Base-by-base conservation (phyloP, 331 rosid species). In the Rosa hybrid region DNA sequence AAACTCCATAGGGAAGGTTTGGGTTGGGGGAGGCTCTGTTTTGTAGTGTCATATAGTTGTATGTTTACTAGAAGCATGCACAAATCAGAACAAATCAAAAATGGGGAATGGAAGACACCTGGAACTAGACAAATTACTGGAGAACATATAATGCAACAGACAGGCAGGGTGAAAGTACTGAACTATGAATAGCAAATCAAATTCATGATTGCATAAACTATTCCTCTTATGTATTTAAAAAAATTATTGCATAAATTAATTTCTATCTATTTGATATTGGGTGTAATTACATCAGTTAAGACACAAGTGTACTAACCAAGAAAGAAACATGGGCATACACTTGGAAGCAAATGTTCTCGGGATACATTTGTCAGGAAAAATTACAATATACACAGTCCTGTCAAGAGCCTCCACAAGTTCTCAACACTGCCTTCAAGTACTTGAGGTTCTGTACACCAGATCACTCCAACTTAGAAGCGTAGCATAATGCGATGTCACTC, bases 341-440 rank as follows among this genome's bases (percentile, higher is more conserved):
- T 90, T 83, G 88, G 94, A 88, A 95, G 97, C 93, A 89, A 86
- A 90, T 91, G 94, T 90, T 89, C 87, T 80, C 74, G 87, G 90
- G 97, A 84, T 90, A 92, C 89, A 90, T 89, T 83, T 95, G 98
- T 87, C 96, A 89, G 97, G 92, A 88, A 91, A 91, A 92, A 93
- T 90, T 91, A 94, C 90, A 90, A 88, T 95, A 89, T 95, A 91
- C 97, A 92, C 81, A 92, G 88, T 89, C 97, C 98, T 86, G 92
- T 92, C 94, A 87, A 90, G 87, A 82, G 91, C 91, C 97, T 91
- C 97, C 95, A 78, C 89, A 73, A 83, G 85, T 84, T 86, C 81
- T 80, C 86, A 86, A 87, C 84, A 87, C 80, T 84, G 87, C 82
- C 90, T 81, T 89, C 88, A 77, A 86, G 71, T 78, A 81, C 88